A percentile compares a stretch with the other conserved stretches of the same genome.
These are phyloP conservation scores for Neurospora sp. DNA, from an alignment of 495 filamentous ascomycete species.

Conservation along the genomic window DNA sequence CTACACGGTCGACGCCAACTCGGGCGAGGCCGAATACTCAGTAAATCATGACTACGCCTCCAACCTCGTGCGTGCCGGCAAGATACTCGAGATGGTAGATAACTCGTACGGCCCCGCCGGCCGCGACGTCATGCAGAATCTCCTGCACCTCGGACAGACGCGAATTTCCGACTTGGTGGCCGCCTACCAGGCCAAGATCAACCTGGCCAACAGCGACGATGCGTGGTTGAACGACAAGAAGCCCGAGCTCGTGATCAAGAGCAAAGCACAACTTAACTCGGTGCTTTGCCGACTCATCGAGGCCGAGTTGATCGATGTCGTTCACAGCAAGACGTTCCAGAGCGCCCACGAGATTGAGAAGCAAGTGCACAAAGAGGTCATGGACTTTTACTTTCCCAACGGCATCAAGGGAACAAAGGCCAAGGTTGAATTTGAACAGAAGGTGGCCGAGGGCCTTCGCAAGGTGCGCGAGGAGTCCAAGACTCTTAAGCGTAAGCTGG, in stretches of 20 bases:
- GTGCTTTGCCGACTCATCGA: conserved; percentile 34
- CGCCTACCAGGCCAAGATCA: conserved; percentile 25
- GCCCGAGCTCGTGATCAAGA: conserved; percentile 14
- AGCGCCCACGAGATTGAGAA: conserved; percentile 28
- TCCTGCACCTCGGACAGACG: conserved; percentile 69
- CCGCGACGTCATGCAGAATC: conserved; percentile 57
- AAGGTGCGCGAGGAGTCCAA: conserved; percentile 35
- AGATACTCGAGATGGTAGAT: conserved; percentile 67
- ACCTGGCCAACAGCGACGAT: conserved; percentile 16
- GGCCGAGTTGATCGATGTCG: conserved; percentile 34
- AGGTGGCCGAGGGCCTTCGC: conserved; percentile 44
- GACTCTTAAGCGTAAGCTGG: conserved; percentile 39
- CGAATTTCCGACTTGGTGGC: conserved; percentile 57
- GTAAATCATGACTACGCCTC: conserved; percentile 67
- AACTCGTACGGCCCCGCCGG: conserved; percentile 59
- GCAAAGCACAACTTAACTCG: conserved; percentile 24
- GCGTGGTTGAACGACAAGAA: conserved; percentile 8
- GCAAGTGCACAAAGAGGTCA: conserved; percentile 31
- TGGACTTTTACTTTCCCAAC: conserved; percentile 24
- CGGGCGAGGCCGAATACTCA: conserved; percentile 64
- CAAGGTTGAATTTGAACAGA: conserved; percentile 40
- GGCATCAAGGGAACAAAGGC: conserved; percentile 45
- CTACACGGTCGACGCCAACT: conserved; percentile 54
- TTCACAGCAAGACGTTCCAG: conserved; percentile 27
- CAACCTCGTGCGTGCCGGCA: conserved; percentile 65